phyloP scores from a whole-genome alignment of 192 early-diverging fungal species.

The Mortierella antarctica region DNA sequence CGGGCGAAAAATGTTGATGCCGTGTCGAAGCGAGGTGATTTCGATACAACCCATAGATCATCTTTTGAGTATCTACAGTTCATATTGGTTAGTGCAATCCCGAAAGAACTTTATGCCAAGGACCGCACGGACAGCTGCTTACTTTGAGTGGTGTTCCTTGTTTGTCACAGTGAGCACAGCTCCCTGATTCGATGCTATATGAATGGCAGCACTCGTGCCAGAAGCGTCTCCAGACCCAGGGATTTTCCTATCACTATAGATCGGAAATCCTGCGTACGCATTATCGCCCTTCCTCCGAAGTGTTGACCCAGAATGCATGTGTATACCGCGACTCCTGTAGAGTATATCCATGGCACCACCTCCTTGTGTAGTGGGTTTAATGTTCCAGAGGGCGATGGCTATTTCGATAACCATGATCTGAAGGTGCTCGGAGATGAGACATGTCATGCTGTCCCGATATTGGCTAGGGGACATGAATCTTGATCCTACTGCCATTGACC shows the following conservation, averaged over 20 bases:
- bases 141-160: constrained; percentile 60
- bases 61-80: constrained; percentile 41
- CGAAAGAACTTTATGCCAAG: not conserved
- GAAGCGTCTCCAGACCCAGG: not conserved
- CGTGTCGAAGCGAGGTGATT: constrained; percentile 51
- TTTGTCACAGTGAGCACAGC: constrained; percentile 36
- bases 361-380: constrained; percentile 38
- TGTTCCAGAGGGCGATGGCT: constrained; percentile 42
- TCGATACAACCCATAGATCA: constrained; percentile 64
- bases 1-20: constrained; percentile 56
- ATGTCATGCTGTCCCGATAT: constrained; percentile 56
- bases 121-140: not conserved
- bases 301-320: constrained; percentile 26
- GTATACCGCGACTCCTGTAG: constrained; percentile 25
- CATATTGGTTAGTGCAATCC: not conserved
- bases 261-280: constrained; percentile 29
- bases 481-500: constrained; percentile 45
- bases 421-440: constrained; percentile 57
- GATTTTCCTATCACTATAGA: constrained; percentile 3
- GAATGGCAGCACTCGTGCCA: constrained; percentile 1
- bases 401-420: constrained; percentile 52
- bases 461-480: constrained; percentile 44
- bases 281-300: constrained; percentile 16
- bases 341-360: constrained; percentile 10
- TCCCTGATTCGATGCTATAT: constrained; percentile 17